A percentile compares a stretch with the other conserved stretches of the same genome.
phyloP scores from a whole-genome alignment of 768 basidiomycete species.

The Epithele typhae region DNA sequence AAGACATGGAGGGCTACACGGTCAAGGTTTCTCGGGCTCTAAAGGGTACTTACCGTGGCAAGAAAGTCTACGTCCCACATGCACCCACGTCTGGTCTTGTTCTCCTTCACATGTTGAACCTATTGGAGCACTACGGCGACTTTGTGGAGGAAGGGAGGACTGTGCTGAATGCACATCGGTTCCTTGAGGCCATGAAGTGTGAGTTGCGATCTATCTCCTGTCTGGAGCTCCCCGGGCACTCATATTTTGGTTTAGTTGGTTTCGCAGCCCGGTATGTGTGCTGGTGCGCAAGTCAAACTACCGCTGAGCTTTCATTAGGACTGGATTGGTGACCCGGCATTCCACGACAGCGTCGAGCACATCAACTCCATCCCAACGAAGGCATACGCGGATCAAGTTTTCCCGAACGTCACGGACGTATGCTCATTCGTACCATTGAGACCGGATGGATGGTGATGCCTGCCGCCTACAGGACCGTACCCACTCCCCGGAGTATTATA shows the following conservation, averaged over 20 bases:
- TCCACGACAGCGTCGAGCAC: constrained; percentile 47
- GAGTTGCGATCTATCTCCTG: constrained; percentile 22
- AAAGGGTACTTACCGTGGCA: constrained; percentile 69
- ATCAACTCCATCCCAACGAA: constrained; percentile 69
- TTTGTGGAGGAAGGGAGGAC: constrained; percentile 45
- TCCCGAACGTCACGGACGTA: constrained; percentile 79
- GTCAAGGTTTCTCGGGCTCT: constrained; percentile 72
- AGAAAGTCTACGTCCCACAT: constrained; percentile 78
- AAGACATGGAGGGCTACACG: constrained; percentile 69
- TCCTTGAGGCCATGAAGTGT: constrained; percentile 86
- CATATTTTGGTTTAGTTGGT: constrained; percentile 55
- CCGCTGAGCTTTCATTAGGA: too few species aligned
- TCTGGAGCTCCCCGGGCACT: too few species aligned
- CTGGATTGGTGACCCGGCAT: constrained; percentile 80
- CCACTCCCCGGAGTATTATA: constrained; percentile 78
- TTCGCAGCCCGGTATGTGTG: constrained; percentile 53
- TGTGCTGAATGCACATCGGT: constrained; percentile 69
- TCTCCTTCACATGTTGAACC: constrained; percentile 88
- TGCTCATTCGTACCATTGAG: constrained; percentile 20
- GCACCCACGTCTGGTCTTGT: constrained; percentile 88
- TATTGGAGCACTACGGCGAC: constrained; percentile 70
- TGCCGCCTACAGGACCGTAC: constrained; percentile 58
- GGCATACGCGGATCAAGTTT: constrained; percentile 56
- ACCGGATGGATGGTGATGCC: not conserved
- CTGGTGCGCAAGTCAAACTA: too few species aligned